Conservation (phyloP, 2,329 filamentous ascomycete species). For the Aspergillus bombycis region DNA sequence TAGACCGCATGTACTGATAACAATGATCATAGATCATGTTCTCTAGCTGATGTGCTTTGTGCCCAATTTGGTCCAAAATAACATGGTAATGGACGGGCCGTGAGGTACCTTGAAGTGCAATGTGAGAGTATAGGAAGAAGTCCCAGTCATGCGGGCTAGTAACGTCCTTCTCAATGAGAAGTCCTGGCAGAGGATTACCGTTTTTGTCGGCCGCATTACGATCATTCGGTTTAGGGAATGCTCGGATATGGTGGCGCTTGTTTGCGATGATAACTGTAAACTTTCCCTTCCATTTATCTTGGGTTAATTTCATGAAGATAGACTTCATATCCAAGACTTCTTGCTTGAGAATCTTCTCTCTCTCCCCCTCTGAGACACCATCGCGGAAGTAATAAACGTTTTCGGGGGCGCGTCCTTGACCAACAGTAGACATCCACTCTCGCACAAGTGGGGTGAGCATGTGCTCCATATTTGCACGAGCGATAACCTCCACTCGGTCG, state of each 20-base stretch:
- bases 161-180: slow-evolving; percentile 83
- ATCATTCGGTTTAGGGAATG: slow-evolving; percentile 72
- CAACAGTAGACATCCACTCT: slow-evolving; percentile 64
- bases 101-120: slow-evolving; percentile 90
- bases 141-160: slow-evolving; percentile 91
- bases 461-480: slow-evolving; percentile 63
- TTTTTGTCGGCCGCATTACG: slow-evolving; percentile 66
- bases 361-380: slow-evolving; percentile 87
- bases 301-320: slow-evolving; percentile 50
- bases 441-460: slow-evolving; percentile 68
- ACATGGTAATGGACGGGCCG: slow-evolving; percentile 92
- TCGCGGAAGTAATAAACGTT: slow-evolving; percentile 92
- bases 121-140: slow-evolving; percentile 73
- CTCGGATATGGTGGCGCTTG: slow-evolving; percentile 92
- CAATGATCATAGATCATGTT: slow-evolving; percentile 93
- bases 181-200: slow-evolving; percentile 81
- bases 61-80: slow-evolving; percentile 76
- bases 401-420: slow-evolving; percentile 61
- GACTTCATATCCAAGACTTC: slow-evolving; percentile 75
- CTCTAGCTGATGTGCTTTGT: slow-evolving; percentile 71
- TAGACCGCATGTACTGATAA: slow-evolving; percentile 90
- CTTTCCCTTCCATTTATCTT: slow-evolving; percentile 56
- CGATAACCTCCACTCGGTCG: slow-evolving; percentile 77
- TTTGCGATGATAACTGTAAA: slow-evolving; percentile 87
- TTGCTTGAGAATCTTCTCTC: slow-evolving; percentile 74